Conservation (phyloP, 192 early-diverging fungal genomes). For the Chytriomyces sp. region DNA sequence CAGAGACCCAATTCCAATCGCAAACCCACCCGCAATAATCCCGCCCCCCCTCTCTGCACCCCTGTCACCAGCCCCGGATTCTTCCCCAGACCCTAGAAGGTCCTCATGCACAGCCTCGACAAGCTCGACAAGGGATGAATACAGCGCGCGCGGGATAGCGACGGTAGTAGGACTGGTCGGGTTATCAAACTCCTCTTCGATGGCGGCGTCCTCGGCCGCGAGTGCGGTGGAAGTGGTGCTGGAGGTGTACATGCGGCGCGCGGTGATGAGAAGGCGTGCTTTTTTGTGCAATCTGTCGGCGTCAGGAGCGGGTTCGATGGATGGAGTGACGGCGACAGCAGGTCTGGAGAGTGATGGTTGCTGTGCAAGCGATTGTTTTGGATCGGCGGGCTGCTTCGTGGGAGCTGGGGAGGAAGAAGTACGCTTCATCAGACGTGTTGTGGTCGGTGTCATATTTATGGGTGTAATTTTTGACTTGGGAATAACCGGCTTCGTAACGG, state of each 20-base stretch:
- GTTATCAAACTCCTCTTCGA: background rate
- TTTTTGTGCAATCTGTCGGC: constrained; percentile 13
- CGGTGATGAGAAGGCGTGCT: background rate
- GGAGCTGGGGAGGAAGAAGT: background rate
- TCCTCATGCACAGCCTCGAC: constrained; percentile 19
- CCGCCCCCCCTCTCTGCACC: background rate
- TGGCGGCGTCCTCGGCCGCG: background rate
- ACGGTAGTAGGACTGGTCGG: background rate
- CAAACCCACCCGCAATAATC: background rate
- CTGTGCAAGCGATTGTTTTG: background rate
- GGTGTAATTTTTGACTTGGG: constrained; percentile 7
- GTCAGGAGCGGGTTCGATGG: too few species aligned
- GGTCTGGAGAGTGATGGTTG: background rate
- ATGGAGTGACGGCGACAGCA: background rate
- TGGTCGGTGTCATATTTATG: background rate
- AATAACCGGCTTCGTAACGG: background rate
- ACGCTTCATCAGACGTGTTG: background rate
- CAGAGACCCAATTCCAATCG: constrained; percentile 1
- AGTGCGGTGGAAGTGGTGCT: background rate
- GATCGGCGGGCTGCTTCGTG: background rate
- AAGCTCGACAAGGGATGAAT: constrained; percentile 2
- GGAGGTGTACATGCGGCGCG: background rate
- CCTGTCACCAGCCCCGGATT: background rate
- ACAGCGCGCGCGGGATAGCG: background rate
- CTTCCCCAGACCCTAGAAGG: background rate